A percentile compares a stretch with the other conserved stretches of the same genome.
Evolutionary conservation across 169 alveolate genomes (phyloP).

Genomic region (Eimeria sp.): DNA sequence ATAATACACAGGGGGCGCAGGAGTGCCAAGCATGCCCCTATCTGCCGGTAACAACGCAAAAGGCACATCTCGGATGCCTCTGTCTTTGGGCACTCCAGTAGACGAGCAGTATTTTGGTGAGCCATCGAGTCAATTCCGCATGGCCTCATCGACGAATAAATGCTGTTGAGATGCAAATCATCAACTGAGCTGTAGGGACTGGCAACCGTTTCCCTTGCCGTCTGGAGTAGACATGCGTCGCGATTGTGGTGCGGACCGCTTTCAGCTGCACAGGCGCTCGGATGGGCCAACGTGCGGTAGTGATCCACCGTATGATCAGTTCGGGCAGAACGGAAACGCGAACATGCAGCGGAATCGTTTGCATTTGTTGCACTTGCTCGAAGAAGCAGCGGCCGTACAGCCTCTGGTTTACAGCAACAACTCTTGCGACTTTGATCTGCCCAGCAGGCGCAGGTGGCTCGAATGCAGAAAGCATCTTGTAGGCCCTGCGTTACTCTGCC

Average conservation of each 20-base stretch:
- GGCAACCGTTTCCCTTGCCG: background rate
- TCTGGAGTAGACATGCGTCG: background rate
- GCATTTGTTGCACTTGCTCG: background rate
- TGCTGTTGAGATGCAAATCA: background rate
- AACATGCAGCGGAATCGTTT: background rate
- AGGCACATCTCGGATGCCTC: background rate
- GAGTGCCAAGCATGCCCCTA: conserved; percentile 8
- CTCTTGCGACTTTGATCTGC: background rate
- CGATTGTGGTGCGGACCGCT: background rate
- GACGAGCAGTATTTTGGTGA: background rate
- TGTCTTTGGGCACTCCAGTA: background rate
- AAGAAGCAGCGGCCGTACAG: conserved; percentile 29
- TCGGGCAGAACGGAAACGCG: background rate
- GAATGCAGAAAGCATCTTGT: background rate
- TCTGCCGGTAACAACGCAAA: background rate
- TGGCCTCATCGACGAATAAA: background rate
- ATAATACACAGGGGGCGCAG: conserved; percentile 8
- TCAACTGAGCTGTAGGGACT: conserved; percentile 58
- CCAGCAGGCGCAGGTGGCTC: conserved; percentile 1
- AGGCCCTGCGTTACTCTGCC: conserved; percentile 3
- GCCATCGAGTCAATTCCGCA: background rate
- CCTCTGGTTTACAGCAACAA: background rate
- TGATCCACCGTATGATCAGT: background rate
- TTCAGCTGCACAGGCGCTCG: conserved; percentile 20
- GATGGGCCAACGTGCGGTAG: background rate